Evolutionary conservation across 1,139 yeast genomes (phyloP).

Genomic region (Candida sp.): DNA sequence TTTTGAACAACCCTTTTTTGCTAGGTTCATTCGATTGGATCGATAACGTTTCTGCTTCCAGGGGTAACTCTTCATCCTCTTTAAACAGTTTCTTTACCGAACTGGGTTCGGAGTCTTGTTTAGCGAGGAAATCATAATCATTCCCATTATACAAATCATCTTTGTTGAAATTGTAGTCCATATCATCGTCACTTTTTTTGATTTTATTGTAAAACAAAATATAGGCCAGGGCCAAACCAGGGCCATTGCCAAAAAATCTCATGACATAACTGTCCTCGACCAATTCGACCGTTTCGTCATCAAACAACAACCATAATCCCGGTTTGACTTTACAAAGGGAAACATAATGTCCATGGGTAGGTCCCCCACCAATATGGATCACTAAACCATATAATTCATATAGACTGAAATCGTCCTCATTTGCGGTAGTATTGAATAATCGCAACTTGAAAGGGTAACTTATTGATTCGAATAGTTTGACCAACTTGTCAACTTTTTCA

Average conservation of each 20-base stretch:
- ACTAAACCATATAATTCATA: constrained; percentile 86
- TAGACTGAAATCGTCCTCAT: constrained; percentile 37
- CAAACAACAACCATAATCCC: constrained; percentile 88
- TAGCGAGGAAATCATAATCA: constrained; percentile 16
- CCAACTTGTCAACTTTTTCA: constrained; percentile 77
- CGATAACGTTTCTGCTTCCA: constrained; percentile 12
- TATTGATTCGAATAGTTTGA: constrained; percentile 82
- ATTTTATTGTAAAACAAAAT: constrained; percentile 63
- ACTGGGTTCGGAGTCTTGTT: constrained; percentile 8
- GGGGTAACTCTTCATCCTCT: constrained; percentile 8
- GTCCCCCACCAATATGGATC: constrained; percentile 96
- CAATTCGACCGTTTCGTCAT: constrained; percentile 91
- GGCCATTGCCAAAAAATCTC: constrained; percentile 85
- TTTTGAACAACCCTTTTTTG: constrained; percentile 9
- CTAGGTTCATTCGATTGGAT: constrained; percentile 9
- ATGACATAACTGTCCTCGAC: constrained; percentile 82
- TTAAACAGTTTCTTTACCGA: constrained; percentile 8
- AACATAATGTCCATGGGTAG: constrained; percentile 96
- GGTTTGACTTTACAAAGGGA: constrained; percentile 77
- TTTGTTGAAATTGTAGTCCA: constrained; percentile 33
- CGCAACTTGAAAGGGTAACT: constrained; percentile 74
- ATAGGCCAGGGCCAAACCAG: constrained; percentile 90
- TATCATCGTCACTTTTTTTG: constrained; percentile 13
- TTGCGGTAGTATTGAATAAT: constrained; percentile 69
- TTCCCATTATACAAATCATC: constrained; percentile 33